Evolutionary conservation across 306 rosid genomes (phyloP).

Genomic region (Sechiopsis laciniata): DNA sequence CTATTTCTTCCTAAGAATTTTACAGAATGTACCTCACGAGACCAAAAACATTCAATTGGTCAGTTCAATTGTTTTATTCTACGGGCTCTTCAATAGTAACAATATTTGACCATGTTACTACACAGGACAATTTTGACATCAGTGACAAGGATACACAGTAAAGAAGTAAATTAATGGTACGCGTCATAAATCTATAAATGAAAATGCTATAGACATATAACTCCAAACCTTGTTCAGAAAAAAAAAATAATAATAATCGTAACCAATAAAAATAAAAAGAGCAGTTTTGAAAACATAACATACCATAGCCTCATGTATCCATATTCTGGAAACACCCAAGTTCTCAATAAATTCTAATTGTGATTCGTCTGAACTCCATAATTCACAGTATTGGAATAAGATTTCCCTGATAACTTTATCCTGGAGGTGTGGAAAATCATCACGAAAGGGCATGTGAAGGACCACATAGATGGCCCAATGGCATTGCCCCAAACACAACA

Average conservation of each 20-base stretch:
- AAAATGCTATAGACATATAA: too few relatives aligned
- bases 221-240: too few relatives aligned
- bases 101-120: too few relatives aligned
- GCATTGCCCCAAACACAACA: slow-evolving; percentile 74
- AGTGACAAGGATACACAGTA: too few relatives aligned
- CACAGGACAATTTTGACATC: too few relatives aligned
- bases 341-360: slow-evolving; percentile 74
- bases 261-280: slow-evolving; percentile 7
- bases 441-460: slow-evolving; percentile 72
- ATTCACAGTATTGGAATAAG: slow-evolving; percentile 87
- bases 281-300: slow-evolving; percentile 17
- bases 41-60: too few relatives aligned
- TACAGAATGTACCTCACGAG: too few relatives aligned
- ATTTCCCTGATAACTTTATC: slow-evolving; percentile 80
- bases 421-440: slow-evolving; percentile 78
- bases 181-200: too few relatives aligned
- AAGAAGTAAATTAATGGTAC: too few relatives aligned
- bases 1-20: too few relatives aligned
- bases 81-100: too few relatives aligned
- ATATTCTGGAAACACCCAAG: slow-evolving; percentile 71
- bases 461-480: slow-evolving; percentile 97
- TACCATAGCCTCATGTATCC: slow-evolving; percentile 99
- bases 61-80: too few relatives aligned
- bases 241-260: neutral
- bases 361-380: slow-evolving; percentile 77